Base-by-base conservation (phyloP, 2,329 filamentous ascomycete genomes). In the Chaetoscypha palmicola region DNA sequence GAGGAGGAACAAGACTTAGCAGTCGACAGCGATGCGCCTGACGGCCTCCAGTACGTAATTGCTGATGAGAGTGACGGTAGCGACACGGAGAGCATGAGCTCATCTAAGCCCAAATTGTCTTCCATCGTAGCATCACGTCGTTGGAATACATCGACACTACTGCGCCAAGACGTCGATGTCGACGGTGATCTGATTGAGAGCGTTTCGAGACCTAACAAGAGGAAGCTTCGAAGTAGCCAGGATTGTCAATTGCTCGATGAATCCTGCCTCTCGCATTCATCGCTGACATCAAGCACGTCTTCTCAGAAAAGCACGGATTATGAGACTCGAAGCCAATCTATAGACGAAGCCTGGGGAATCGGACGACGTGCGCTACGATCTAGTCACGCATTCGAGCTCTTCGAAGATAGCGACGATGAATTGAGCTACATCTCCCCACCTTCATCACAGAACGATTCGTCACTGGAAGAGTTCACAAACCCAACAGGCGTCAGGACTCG, bases 341-440 rank as follows among this genome's bases (percentile, higher is more conserved):
- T 3, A 46, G 50, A n/a, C 47, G 45, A 47, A 41, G 52, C 45
- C 7, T 45, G 53, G 34, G 50, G 45, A 41, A 33, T 49, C 16
- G 47, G 52, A 30, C 42, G 49, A 20, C 47, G 46, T 12, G 46
- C 47, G 2, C 45, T 53, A 36, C 48, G 45, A 17, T 45, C 48
- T 22, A 52, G 48, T 44, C 47, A 54, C 31, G 32, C 46, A 12
- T 55, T 48, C 47, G 41, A 55, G 33, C 14, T 53, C 14, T 52
- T 51, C 23, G 52, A 59, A 26, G 55, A 55, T 7, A 60, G 59
- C 41, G 57, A 61, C 45, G 59, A 61, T 40, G 59, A 60, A 38
- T 48, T 61, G 8, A 60, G 53, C 37, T 53, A 54, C 23, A 36
- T 52, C 23, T 53, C 51, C 10, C 43, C 23, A 34, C 55, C 50